Evolutionary conservation across 176 grass and related monocot genomes (phyloP).

Genomic region (Pontederia paniculata): DNA sequence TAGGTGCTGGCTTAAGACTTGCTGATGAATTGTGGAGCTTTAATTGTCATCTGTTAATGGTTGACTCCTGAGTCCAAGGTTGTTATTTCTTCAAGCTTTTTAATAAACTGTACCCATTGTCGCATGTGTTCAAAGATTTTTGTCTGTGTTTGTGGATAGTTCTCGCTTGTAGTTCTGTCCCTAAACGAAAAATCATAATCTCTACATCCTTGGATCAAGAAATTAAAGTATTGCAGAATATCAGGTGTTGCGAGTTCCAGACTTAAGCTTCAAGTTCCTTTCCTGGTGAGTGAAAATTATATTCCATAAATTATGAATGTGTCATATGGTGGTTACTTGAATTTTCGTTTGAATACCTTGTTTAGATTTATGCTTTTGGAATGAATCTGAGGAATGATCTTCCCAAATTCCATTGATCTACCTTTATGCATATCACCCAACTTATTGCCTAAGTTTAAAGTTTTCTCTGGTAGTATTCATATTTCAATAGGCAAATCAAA

Average conservation of each 20-base stretch:
- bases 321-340: no score
- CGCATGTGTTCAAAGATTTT: slow-evolving; percentile 8
- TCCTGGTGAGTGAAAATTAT: background rate
- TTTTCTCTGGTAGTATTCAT: no score
- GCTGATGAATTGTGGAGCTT: slow-evolving; percentile 21
- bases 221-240: background rate
- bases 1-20: slow-evolving; percentile 13
- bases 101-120: slow-evolving; percentile 13
- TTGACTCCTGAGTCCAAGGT: slow-evolving; percentile 1
- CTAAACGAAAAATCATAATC: background rate
- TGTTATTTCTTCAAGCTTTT: slow-evolving; percentile 6
- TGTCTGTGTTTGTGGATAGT: slow-evolving; percentile 14
- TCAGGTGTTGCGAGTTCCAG: background rate
- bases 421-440: no score
- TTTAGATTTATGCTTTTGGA: no score
- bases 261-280: background rate
- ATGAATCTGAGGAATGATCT: no score
- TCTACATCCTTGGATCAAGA: background rate
- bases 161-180: background rate
- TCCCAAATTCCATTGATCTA: no score
- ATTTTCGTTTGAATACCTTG: no score
- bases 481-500: no score
- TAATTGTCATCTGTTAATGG: slow-evolving; percentile 9
- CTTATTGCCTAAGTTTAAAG: no score
- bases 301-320: no score